Percentiles rank a stretch among this genome's conserved stretches.
phyloP scores from a whole-genome alignment of 78 protist species.

The Andalucia godoyi region DNA sequence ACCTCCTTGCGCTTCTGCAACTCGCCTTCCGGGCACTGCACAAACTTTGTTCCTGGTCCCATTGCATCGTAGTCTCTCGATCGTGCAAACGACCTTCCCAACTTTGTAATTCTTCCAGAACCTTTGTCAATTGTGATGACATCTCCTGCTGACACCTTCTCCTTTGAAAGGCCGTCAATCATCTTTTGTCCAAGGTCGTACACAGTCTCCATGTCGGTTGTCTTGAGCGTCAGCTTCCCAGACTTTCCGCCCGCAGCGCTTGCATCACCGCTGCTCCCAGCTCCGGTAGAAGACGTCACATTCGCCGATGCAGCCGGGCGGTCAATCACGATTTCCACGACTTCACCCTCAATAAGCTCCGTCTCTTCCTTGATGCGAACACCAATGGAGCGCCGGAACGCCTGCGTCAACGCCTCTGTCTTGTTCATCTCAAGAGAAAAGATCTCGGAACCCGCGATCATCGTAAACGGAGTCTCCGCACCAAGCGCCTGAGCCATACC shows the following conservation, averaged over 20 bases:
- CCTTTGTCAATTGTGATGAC: constrained; percentile 91
- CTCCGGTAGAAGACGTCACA: not conserved
- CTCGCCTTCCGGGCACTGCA: constrained; percentile 89
- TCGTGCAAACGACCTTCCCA: constrained; percentile 88
- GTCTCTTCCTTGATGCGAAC: constrained; percentile 95
- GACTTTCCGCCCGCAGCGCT: constrained; percentile 35
- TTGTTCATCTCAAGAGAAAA: constrained; percentile 95
- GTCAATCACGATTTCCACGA: constrained; percentile 80
- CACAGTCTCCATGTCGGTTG: constrained; percentile 99
- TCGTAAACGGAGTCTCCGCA: constrained; percentile 84
- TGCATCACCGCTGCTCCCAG: constrained; percentile 5
- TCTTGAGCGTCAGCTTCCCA: constrained; percentile 95
- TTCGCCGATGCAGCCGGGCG: constrained; percentile 34
- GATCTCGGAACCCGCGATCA: constrained; percentile 88
- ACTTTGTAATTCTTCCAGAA: constrained; percentile 80
- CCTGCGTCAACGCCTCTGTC: constrained; percentile 97
- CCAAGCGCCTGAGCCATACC: constrained; percentile 92
- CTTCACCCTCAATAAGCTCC: constrained; percentile 97
- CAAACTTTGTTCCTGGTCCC: constrained; percentile 69
- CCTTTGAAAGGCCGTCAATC: constrained; percentile 94
- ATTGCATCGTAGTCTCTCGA: constrained; percentile 89
- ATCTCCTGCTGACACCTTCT: constrained; percentile 78
- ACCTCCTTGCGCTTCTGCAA: constrained; percentile 87
- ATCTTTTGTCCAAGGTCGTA: constrained; percentile 96
- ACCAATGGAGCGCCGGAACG: constrained; percentile 89